Conservation (phyloP, 148 eudicot species). For the Vaccinium vitisidaea region DNA sequence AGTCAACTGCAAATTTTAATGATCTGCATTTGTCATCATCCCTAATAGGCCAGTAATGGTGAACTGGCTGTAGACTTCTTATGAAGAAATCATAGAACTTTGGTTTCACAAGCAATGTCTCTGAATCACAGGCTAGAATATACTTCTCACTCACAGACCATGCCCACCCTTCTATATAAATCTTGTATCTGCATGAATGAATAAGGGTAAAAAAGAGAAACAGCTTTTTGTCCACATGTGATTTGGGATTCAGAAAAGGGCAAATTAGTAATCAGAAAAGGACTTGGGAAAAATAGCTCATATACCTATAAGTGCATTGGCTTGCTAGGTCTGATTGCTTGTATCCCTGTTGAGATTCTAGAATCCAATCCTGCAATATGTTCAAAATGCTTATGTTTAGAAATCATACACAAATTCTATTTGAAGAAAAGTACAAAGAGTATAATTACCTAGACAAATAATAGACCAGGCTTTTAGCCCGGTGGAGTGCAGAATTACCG, state of each 20-base stretch:
- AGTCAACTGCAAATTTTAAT: conserved; percentile 49
- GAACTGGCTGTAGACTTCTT: conserved; percentile 50
- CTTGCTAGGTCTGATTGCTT: conserved; percentile 46
- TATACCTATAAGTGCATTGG: conserved; percentile 56
- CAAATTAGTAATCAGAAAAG: background rate
- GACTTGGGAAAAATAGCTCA: background rate
- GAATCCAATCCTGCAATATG: conserved; percentile 44
- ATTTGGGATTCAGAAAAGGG: background rate
- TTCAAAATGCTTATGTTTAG: too few relatives aligned
- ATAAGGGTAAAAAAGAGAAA: background rate
- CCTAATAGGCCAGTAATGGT: conserved; percentile 61
- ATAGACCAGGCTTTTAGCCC: too few relatives aligned
- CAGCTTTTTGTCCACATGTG: too few relatives aligned
- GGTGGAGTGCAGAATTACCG: too few relatives aligned
- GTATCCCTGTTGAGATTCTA: conserved; percentile 43
- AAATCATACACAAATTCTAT: too few relatives aligned
- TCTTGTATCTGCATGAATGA: conserved; percentile 42
- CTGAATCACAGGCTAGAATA: conserved; percentile 54
- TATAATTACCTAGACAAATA: too few relatives aligned
- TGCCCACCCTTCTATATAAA: conserved; percentile 63
- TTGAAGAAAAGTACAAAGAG: too few relatives aligned
- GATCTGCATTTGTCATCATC: conserved; percentile 41
- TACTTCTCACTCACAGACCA: conserved; percentile 65
- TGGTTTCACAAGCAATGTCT: conserved; percentile 46
- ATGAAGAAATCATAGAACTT: conserved; percentile 54